Evolutionary conservation across 2,329 filamentous ascomycete genomes (phyloP).

Genomic region (Sphaerulina vaccinii): DNA sequence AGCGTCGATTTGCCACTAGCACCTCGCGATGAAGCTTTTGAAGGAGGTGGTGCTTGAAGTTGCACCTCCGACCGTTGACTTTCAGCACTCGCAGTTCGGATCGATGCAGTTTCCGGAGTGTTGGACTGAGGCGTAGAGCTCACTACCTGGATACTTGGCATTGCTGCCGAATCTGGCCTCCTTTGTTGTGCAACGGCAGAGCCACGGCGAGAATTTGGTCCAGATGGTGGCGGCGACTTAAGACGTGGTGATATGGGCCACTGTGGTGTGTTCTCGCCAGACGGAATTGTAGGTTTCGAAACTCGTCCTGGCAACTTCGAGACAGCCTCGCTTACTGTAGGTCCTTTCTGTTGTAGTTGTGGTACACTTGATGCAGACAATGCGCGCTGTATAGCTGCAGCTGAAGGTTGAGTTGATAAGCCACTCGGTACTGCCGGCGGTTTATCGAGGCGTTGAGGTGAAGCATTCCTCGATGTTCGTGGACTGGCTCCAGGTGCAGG

Average conservation of each 20-base stretch:
- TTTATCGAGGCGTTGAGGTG: conserved; percentile 49
- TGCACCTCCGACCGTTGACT: conserved; percentile 40
- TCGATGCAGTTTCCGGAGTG: conserved; percentile 27
- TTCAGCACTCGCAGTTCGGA: conserved; percentile 19
- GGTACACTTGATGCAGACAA: conserved; percentile 69
- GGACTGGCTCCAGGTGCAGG: conserved; percentile 44
- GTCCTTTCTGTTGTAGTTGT: conserved; percentile 55
- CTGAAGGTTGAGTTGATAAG: conserved; percentile 54
- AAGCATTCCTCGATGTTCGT: conserved; percentile 48
- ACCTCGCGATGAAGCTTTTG: conserved; percentile 43
- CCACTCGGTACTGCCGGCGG: conserved; percentile 35
- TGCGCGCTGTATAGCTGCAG: conserved; percentile 63
- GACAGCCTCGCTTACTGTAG: conserved; percentile 57
- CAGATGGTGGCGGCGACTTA: conserved; percentile 66
- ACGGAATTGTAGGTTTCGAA: conserved; percentile 58
- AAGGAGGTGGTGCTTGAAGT: conserved; percentile 34
- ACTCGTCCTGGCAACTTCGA: conserved; percentile 58
- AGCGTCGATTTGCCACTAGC: conserved; percentile 56
- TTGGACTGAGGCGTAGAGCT: conserved; percentile 43
- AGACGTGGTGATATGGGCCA: conserved; percentile 78
- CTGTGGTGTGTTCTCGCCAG: conserved; percentile 55
- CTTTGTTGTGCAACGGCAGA: conserved; percentile 34
- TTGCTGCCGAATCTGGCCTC: conserved; percentile 41
- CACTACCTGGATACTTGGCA: conserved; percentile 49
- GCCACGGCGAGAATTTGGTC: conserved; percentile 45